Percentiles rank a stretch among this genome's conserved stretches.
phyloP scores from a whole-genome alignment of 345 rosid species.

The Raphanus sativus region DNA sequence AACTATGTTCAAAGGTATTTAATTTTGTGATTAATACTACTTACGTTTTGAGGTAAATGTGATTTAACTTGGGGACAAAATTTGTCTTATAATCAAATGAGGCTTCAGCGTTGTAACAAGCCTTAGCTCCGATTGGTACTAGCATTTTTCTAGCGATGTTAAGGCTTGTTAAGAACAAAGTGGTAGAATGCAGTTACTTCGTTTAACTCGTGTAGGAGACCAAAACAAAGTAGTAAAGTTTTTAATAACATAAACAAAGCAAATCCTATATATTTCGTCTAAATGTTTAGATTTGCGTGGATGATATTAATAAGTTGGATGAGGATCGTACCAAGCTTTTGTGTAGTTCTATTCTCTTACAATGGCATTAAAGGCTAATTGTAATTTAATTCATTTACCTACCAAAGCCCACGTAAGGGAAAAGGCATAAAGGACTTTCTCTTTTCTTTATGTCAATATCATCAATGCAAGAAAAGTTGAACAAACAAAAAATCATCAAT shows the following conservation, averaged over 20 bases:
- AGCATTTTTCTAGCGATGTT: too few species aligned
- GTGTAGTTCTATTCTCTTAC: neutral
- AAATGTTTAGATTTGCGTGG: too few species aligned
- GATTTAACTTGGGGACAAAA: too few species aligned
- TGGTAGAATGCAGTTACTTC: neutral
- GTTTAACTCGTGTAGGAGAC: neutral
- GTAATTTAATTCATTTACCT: slow-evolving; percentile 26
- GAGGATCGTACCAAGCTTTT: neutral
- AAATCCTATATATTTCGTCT: too few species aligned
- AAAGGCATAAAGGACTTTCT: neutral
- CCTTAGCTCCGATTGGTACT: too few species aligned
- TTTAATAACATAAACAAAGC: too few species aligned
- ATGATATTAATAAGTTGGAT: neutral
- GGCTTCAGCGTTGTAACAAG: too few species aligned
- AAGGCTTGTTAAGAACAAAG: too few species aligned
- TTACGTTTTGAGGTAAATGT: neutral
- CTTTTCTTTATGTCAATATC: slow-evolving; percentile 26
- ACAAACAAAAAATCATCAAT: neutral
- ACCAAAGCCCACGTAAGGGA: slow-evolving; percentile 27
- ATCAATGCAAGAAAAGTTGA: slow-evolving; percentile 11
- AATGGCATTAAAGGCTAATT: slow-evolving; percentile 9
- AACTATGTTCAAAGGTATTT: neutral
- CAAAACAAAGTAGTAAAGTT: too few species aligned
- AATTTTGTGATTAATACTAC: neutral
- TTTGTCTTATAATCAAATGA: too few species aligned